phyloP scores from a whole-genome alignment of 306 rosid species.

The Cicer arietinum region DNA sequence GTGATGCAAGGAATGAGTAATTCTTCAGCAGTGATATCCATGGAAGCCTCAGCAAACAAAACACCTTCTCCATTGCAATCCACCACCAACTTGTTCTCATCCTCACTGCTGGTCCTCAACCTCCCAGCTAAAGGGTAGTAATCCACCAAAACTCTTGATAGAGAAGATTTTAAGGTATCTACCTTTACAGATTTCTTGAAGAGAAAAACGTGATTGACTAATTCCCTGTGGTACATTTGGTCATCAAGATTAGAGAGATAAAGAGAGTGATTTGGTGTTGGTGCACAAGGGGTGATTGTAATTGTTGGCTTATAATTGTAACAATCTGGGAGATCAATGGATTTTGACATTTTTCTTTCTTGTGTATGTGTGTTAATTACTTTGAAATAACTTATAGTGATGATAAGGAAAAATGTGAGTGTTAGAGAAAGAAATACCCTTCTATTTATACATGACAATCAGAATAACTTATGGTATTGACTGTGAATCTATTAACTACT shows the following conservation, averaged over 20 bases:
- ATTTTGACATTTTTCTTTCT: conserved; percentile 44
- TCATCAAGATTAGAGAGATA: conserved; percentile 79
- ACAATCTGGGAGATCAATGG: conserved; percentile 78
- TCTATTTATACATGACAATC: too few species aligned
- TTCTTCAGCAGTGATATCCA: conserved; percentile 64
- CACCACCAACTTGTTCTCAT: conserved; percentile 71
- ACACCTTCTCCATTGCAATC: conserved; percentile 87
- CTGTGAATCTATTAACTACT: too few species aligned
- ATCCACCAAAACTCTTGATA: conserved; percentile 65
- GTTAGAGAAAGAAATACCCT: too few species aligned
- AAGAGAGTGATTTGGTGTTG: conserved; percentile 75
- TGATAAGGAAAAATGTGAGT: too few species aligned
- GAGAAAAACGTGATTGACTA: conserved; percentile 1
- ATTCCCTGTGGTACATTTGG: conserved; percentile 51
- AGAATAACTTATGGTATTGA: too few species aligned
- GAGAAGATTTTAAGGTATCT: conserved; percentile 58
- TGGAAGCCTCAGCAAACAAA: conserved; percentile 71
- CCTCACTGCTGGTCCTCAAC: conserved; percentile 43
- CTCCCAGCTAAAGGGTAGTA: conserved; percentile 90
- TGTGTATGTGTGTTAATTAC: too few species aligned
- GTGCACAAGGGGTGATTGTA: conserved; percentile 56
- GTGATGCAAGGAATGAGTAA: conserved; percentile 52
- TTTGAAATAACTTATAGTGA: too few species aligned
- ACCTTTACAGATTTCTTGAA: conserved; percentile 57
- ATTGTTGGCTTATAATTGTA: conserved; percentile 49